These are phyloP conservation scores for Neofusicoccum sp. DNA, from an alignment of 2,329 filamentous ascomycete genomes.

Conservation along the genomic window DNA sequence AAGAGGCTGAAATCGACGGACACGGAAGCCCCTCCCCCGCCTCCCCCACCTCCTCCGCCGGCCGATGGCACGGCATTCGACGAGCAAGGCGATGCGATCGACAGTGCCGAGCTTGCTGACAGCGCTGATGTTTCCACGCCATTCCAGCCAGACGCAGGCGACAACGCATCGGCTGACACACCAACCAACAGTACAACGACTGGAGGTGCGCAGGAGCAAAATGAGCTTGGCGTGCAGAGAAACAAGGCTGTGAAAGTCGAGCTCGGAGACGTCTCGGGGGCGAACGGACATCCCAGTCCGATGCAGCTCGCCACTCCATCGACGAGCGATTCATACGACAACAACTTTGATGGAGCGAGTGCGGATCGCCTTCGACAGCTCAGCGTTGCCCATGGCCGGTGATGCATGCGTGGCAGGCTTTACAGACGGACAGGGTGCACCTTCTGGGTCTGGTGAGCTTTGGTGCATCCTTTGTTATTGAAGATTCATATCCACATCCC, in stretches of 20 bases:
- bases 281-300: conserved; percentile 31
- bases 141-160: conserved; percentile 18
- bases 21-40: conserved; percentile 37
- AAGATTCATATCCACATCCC: not conserved
- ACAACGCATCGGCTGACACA: not conserved
- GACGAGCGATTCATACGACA: conserved; percentile 33
- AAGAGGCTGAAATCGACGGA: conserved; percentile 33
- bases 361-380: conserved; percentile 33
- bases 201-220: not conserved
- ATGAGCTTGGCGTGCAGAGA: not conserved
- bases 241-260: conserved; percentile 2
- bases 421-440: not conserved
- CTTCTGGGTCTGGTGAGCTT: not conserved
- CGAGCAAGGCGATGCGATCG: conserved; percentile 21
- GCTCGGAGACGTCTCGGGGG: conserved; percentile 15
- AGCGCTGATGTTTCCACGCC: too few species aligned
- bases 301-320: conserved; percentile 47
- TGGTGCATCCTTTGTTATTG: not conserved
- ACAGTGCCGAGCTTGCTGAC: conserved; percentile 13
- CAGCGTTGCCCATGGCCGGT: conserved; percentile 12
- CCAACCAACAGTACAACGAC: not conserved
- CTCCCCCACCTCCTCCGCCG: conserved; percentile 40
- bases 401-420: not conserved
- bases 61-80: conserved; percentile 30
- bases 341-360: conserved; percentile 34